Percentiles rank a stretch among this genome's conserved stretches.
Conservation (phyloP, 176 grass and related monocot genomes). For the Avena insularis region DNA sequence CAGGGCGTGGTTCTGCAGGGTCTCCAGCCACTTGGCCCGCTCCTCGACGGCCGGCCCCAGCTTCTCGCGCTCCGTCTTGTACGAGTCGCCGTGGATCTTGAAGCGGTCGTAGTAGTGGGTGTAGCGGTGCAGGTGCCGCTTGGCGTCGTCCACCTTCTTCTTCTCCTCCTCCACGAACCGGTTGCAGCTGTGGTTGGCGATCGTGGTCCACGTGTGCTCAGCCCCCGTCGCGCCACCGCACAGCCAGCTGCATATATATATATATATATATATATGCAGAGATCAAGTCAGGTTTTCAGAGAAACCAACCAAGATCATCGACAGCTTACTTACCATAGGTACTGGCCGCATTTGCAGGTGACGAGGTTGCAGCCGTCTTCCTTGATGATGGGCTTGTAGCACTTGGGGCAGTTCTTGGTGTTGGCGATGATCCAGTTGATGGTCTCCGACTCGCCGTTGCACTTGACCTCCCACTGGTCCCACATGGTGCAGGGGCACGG, state of each 20-base stretch:
- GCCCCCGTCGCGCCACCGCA: constrained; percentile 40
- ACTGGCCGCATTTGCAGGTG: constrained; percentile 42
- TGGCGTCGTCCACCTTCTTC: constrained; percentile 41
- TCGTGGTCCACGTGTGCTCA: background rate
- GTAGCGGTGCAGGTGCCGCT: constrained; percentile 28
- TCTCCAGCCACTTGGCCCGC: background rate
- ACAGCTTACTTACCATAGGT: constrained; percentile 35
- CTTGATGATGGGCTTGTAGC: constrained; percentile 41
- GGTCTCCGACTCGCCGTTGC: constrained; percentile 28
- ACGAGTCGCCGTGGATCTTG: constrained; percentile 36
- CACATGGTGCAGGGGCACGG: constrained; percentile 52
- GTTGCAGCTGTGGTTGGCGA: constrained; percentile 52
- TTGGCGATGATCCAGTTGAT: constrained; percentile 43
- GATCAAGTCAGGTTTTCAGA: background rate
- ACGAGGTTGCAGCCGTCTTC: constrained; percentile 51
- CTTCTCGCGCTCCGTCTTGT: constrained; percentile 28
- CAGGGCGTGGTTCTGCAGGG: too few species aligned
- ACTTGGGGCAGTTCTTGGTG: constrained; percentile 48
- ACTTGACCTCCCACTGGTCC: constrained; percentile 36
- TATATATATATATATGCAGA: background rate
- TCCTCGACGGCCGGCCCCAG: constrained; percentile 7
- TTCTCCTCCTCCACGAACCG: constrained; percentile 25
- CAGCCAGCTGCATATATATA: constrained; percentile 46
- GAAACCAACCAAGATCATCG: background rate
- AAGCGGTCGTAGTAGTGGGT: constrained; percentile 54